phyloP scores from a whole-genome alignment of 2,329 filamentous ascomycete genomes.

The Xylaria sp. region DNA sequence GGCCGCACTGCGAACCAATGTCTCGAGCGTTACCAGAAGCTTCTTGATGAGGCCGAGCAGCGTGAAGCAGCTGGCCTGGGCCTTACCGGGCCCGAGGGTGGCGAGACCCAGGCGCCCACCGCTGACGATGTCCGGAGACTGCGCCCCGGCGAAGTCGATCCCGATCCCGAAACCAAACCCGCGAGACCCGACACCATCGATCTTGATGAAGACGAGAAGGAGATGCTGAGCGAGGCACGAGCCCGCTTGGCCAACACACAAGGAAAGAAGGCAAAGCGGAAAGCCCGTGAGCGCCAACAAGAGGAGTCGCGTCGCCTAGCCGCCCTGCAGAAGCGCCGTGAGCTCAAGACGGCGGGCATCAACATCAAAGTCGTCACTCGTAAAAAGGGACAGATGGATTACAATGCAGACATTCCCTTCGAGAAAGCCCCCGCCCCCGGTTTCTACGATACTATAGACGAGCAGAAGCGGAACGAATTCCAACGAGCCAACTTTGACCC shows the following conservation, averaged over 20 bases:
- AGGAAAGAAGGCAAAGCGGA: conserved; percentile 98
- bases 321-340: conserved; percentile 91
- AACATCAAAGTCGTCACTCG: conserved; percentile 94
- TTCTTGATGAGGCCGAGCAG: conserved; percentile 94
- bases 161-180: conserved; percentile 96
- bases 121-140: conserved; percentile 92
- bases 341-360: conserved; percentile 97
- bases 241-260: conserved; percentile 97
- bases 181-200: conserved; percentile 97
- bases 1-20: conserved; percentile 97
- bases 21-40: conserved; percentile 94
- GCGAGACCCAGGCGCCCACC: conserved; percentile 85
- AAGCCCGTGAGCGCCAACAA: conserved; percentile 93
- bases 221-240: conserved; percentile 98
- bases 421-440: conserved; percentile 89
- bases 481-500: conserved; percentile 90
- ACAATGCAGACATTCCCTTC: conserved; percentile 98
- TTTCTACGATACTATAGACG: conserved; percentile 93
- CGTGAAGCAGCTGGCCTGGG: conserved; percentile 84
- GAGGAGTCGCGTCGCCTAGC: conserved; percentile 93
- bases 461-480: conserved; percentile 81
- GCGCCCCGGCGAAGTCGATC: conserved; percentile 92
- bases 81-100: conserved; percentile 85
- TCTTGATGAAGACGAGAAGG: conserved; percentile 98
- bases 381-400: conserved; percentile 98